Evolutionary conservation across 768 basidiomycete genomes (phyloP).

Genomic region (Pholiota molesta): DNA sequence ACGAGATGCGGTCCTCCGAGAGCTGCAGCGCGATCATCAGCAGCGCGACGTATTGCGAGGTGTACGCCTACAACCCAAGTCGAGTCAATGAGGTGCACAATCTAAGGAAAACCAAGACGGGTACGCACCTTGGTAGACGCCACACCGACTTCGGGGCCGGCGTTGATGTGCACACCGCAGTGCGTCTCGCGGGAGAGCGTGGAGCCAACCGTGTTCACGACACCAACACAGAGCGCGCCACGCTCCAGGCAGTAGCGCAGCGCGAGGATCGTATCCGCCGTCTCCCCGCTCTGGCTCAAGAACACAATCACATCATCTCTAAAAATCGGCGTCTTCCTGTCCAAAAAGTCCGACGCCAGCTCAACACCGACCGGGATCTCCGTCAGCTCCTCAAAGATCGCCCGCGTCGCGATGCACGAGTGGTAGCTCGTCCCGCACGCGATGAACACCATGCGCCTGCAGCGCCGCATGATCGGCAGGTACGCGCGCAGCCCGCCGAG

Average conservation of each 20-base stretch:
- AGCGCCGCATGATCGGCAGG: slow-evolving; percentile 93
- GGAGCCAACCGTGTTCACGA: slow-evolving; percentile 98
- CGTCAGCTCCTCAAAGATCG: slow-evolving; percentile 98
- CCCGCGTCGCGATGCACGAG: slow-evolving; percentile 93
- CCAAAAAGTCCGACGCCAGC: slow-evolving; percentile 96
- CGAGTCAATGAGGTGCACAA: background rate
- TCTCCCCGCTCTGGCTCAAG: slow-evolving; percentile 97
- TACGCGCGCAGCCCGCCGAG: slow-evolving; percentile 96
- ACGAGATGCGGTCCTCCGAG: slow-evolving; percentile 94
- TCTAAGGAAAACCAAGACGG: slow-evolving; percentile 13
- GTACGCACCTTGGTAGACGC: slow-evolving; percentile 92
- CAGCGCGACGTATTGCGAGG: slow-evolving; percentile 97
- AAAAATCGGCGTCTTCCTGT: slow-evolving; percentile 99
- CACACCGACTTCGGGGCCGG: slow-evolving; percentile 98
- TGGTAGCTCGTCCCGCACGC: slow-evolving; percentile 99
- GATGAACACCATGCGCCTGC: slow-evolving; percentile 92
- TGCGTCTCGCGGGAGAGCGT: slow-evolving; percentile 98
- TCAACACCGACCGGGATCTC: slow-evolving; percentile 98
- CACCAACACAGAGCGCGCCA: slow-evolving; percentile 94
- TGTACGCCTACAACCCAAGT: slow-evolving; percentile 72
- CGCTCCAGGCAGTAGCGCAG: slow-evolving; percentile 96
- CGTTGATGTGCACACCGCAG: slow-evolving; percentile 99
- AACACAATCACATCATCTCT: slow-evolving; percentile 97
- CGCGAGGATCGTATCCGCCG: slow-evolving; percentile 96
- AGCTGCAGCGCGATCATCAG: slow-evolving; percentile 99